Conservation (phyloP, 352 stramenopile genomes). For the Bremia lactucae region DNA sequence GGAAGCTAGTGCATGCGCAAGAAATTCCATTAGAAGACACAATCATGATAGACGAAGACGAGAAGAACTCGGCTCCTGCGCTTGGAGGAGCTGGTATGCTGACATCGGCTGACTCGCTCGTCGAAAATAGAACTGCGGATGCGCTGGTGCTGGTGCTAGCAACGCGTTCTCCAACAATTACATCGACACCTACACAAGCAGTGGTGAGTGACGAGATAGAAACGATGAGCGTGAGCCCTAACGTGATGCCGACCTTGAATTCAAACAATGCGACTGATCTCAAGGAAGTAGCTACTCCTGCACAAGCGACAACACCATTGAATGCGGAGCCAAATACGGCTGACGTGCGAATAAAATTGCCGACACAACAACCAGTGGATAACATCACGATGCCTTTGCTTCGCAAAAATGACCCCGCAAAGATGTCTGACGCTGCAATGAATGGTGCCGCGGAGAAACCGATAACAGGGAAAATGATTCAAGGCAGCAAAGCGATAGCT, state of each 20-base stretch:
- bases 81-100: not conserved
- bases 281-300: slow-evolving; percentile 1
- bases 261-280: slow-evolving; percentile 2
- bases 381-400: slow-evolving; percentile 24
- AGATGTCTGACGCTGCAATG: slow-evolving; percentile 13
- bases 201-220: not conserved
- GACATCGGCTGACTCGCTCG: not conserved
- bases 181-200: not conserved
- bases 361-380: slow-evolving; percentile 2
- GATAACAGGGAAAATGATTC: slow-evolving; percentile 17
- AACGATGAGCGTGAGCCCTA: not conserved
- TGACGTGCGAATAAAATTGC: not conserved
- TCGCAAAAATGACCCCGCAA: slow-evolving; percentile 17
- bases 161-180: not conserved
- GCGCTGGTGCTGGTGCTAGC: slow-evolving; percentile 5
- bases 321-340: slow-evolving; percentile 1
- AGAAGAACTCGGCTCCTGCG: slow-evolving; percentile 2
- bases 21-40: not conserved
- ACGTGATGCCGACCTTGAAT: not conserved
- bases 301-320: not conserved
- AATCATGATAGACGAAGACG: not conserved
- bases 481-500: slow-evolving; percentile 34
- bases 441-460: slow-evolving; percentile 3
- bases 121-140: not conserved
- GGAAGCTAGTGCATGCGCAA: slow-evolving; percentile 1